Conservation (phyloP, 495 filamentous ascomycete species). For the Penicillium paxilli region DNA sequence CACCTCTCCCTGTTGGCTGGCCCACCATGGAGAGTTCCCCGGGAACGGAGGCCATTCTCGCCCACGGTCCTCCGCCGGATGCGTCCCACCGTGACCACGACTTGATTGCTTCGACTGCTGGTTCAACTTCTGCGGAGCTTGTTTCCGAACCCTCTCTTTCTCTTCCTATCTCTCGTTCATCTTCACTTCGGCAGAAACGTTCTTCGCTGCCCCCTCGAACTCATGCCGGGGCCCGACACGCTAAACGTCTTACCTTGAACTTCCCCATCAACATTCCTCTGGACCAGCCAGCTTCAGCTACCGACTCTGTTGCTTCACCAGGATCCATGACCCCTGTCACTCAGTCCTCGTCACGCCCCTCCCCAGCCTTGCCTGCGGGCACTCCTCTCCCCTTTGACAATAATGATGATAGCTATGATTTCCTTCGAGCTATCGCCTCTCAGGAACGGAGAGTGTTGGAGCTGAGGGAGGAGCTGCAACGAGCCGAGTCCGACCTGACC, state of each 20-base stretch:
- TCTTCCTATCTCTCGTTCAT: conserved; percentile 17
- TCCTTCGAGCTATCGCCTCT: conserved; percentile 84
- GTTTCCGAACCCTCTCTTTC: conserved; percentile 21
- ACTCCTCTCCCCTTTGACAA: conserved; percentile 47
- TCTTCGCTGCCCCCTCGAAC: conserved; percentile 55
- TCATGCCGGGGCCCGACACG: conserved; percentile 55
- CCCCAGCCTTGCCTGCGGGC: conserved; percentile 28
- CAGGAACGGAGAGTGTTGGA: conserved; percentile 94
- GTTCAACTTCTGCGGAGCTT: conserved; percentile 17
- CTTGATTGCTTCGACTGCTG: conserved; percentile 3
- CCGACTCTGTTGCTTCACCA: conserved; percentile 36
- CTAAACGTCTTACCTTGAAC: conserved; percentile 77
- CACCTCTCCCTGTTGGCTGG: conserved; percentile 25
- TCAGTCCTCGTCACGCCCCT: conserved; percentile 33
- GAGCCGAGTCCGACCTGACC: conserved; percentile 75
- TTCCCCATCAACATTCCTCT: conserved; percentile 62
- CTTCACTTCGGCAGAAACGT: conserved; percentile 35
- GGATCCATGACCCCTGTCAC: conserved; percentile 39
- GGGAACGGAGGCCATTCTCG: conserved; percentile 31
- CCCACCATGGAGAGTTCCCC: conserved; percentile 40
- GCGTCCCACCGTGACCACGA: conserved; percentile 30
- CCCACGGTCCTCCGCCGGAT: conserved; percentile 35
- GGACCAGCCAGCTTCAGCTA: conserved; percentile 25
- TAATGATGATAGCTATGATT: conserved; percentile 62
- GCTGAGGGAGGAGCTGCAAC: conserved; percentile 79